Evolutionary conservation across 257 asterid genomes (phyloP), one percentile per base, ranked within the genome.

Genomic region (Rehmannia glutinosa): DNA sequence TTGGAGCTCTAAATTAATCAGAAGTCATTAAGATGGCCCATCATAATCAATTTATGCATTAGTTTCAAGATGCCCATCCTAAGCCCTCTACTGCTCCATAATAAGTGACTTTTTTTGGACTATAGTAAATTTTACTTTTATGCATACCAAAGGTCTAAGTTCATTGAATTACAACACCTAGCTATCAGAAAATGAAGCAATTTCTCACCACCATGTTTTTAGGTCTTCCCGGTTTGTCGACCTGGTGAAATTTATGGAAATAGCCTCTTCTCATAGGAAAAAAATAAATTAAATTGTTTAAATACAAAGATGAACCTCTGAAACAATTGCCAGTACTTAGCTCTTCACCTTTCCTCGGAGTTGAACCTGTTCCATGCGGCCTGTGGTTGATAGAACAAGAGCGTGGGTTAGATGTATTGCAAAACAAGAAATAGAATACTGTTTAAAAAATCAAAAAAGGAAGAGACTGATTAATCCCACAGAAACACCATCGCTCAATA

Each of bases 281-380:
- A 72, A 73, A 69, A 65, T 41, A 2, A 78, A 70, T 67, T 33
- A 41, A 74, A 70, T 74, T 23, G 70, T 74, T 57, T 12, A 59
- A 71, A 73, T 70, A 62, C 66, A n/a, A n/a, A n/a, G 41, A 54
- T 38, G 69, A 51, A 65, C 52, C 69, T 38, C 49, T 17, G 35
- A 45, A 52, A 62, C 38, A 68, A 66, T 33, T 7, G 6, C 3
- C 11, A 43, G 21, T 71, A 24, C 67, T 62, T 30, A 11, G 5
- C 53, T 16, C 15, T 33, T 91, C 84, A 92, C 80, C 89, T 86
- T 75, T 92, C 97, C 74, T 92, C 98, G 2, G 97, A 89, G 83
- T 82, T 86, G 81, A 89, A 92, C 73, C 78, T 86, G 88, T 77
- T 89, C 97, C 98, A 89, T 39, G 97, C 95, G 0, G 91, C 95